phyloP scores from a whole-genome alignment of 805 yeast species.

The Candida glaebosa region DNA sequence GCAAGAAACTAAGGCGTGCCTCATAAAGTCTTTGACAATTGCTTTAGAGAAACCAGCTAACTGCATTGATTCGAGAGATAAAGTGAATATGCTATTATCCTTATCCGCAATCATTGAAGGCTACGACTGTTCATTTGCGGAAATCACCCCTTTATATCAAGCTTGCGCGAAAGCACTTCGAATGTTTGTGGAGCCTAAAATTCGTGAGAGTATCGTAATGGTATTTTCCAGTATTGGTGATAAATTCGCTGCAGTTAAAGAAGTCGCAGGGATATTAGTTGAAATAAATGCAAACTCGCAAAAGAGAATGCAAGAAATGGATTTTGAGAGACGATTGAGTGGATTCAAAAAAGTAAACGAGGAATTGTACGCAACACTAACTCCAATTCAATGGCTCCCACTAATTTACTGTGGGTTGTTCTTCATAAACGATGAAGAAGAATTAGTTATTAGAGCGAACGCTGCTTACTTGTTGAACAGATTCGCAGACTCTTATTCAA shows the following conservation, averaged over 20 bases:
- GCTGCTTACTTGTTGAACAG: conserved; percentile 62
- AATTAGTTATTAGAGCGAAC: conserved; percentile 74
- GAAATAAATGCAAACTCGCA: conserved; percentile 70
- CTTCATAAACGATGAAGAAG: conserved; percentile 74
- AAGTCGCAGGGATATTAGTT: conserved; percentile 49
- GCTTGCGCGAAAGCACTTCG: conserved; percentile 57
- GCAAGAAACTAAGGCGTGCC: conserved; percentile 46
- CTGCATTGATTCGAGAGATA: conserved; percentile 50
- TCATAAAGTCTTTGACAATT: conserved; percentile 55
- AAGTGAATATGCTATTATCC: conserved; percentile 54
- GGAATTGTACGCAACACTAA: conserved; percentile 37
- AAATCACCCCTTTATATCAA: conserved; percentile 47
- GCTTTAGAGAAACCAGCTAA: conserved; percentile 58
- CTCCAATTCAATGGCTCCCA: conserved; percentile 74
- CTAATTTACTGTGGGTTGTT: conserved; percentile 63
- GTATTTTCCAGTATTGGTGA: conserved; percentile 59
- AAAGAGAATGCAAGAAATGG: conserved; percentile 65
- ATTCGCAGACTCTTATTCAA: conserved; percentile 57
- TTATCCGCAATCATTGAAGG: conserved; percentile 52
- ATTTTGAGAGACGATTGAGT: conserved; percentile 68
- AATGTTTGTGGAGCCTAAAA: conserved; percentile 52
- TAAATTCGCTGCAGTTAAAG: conserved; percentile 40
- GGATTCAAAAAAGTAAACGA: conserved; percentile 70
- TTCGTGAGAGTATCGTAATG: conserved; percentile 58
- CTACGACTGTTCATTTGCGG: conserved; percentile 51